Percentiles rank a stretch among this genome's conserved stretches.
phyloP scores from a whole-genome alignment of 306 rosid genomes.

The Trifolium pratense region DNA sequence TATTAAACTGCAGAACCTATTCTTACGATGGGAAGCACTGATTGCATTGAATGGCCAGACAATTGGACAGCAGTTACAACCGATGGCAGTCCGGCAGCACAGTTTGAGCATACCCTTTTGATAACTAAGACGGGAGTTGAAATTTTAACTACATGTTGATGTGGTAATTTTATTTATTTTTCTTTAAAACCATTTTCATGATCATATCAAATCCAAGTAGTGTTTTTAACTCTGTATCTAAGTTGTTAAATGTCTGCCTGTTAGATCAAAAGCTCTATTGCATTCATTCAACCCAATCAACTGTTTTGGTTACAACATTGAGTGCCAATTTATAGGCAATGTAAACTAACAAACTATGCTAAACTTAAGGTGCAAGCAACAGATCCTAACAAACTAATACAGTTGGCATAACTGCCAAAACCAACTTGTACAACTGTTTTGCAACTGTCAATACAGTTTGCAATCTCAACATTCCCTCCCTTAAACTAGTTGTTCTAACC shows the following conservation, averaged over 20 bases:
- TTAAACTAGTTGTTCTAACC: too few relatives aligned
- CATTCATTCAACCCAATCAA: too few relatives aligned
- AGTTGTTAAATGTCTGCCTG: constrained; percentile 41
- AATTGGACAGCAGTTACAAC: constrained; percentile 86
- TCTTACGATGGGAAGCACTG: constrained; percentile 80
- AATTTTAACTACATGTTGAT: constrained; percentile 71
- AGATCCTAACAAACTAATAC: too few relatives aligned
- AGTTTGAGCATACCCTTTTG: constrained; percentile 93
- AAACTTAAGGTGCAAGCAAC: too few relatives aligned
- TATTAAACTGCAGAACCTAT: constrained; percentile 76
- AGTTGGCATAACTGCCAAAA: too few relatives aligned
- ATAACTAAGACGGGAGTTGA: constrained; percentile 89
- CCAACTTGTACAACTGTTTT: too few relatives aligned
- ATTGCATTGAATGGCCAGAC: constrained; percentile 84
- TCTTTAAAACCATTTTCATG: not conserved
- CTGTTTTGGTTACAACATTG: too few relatives aligned
- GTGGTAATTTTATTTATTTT: constrained; percentile 24
- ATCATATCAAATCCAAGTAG: constrained; percentile 10
- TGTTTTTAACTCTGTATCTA: not conserved
- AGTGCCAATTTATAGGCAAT: too few relatives aligned
- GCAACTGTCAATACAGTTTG: too few relatives aligned
- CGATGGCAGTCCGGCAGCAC: constrained; percentile 93
- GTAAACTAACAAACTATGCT: too few relatives aligned
- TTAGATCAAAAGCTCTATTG: too few relatives aligned
- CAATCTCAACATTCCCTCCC: too few relatives aligned